Evolutionary conservation across 768 basidiomycete genomes (phyloP).

Genomic region (Russula earlei): DNA sequence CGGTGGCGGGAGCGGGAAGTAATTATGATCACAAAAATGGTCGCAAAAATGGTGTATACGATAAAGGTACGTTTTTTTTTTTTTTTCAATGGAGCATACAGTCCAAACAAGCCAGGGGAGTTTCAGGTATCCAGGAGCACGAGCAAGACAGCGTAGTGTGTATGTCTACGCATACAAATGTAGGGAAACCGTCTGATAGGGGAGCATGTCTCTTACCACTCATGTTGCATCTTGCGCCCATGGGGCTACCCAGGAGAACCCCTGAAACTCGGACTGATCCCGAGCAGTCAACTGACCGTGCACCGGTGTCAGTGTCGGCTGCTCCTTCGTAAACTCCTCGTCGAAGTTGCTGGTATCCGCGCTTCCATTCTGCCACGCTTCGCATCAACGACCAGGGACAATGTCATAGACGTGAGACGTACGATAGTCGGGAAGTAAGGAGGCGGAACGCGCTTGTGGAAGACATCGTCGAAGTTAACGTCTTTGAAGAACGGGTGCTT

Average conservation of each 20-base stretch:
- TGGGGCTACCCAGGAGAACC: slow-evolving; percentile 82
- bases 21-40: slow-evolving; percentile 15
- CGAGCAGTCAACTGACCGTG: slow-evolving; percentile 84
- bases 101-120: not conserved
- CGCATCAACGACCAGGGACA: not conserved
- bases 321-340: slow-evolving; percentile 93
- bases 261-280: slow-evolving; percentile 93
- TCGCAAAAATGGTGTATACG: too few species aligned
- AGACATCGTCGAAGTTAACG: slow-evolving; percentile 92
- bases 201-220: slow-evolving; percentile 13
- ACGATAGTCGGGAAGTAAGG: slow-evolving; percentile 97
- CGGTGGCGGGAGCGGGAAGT: slow-evolving; percentile 18
- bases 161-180: slow-evolving; percentile 5
- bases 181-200: slow-evolving; percentile 20
- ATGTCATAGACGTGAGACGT: slow-evolving; percentile 27
- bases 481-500: slow-evolving; percentile 98
- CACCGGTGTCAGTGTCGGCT: slow-evolving; percentile 95
- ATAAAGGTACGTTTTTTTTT: too few species aligned
- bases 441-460: slow-evolving; percentile 93
- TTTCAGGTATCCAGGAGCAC: slow-evolving; percentile 28
- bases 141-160: not conserved
- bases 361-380: slow-evolving; percentile 54
- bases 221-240: slow-evolving; percentile 28
- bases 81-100: slow-evolving; percentile 11
- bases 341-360: slow-evolving; percentile 92